phyloP scores from a whole-genome alignment of 257 asterid species.

The Nicotiana obtusifolia region DNA sequence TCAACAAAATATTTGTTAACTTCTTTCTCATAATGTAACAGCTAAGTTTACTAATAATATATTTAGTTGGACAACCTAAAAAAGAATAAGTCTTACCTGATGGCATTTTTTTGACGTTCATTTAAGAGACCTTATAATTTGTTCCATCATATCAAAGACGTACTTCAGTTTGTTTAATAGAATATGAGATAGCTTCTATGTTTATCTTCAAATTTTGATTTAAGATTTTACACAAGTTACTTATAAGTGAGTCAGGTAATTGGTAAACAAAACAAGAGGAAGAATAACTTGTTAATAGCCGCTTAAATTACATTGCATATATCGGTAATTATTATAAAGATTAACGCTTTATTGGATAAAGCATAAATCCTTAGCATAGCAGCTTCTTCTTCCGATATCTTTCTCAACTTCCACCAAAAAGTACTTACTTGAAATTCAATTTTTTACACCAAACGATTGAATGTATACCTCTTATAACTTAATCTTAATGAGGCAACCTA shows the following conservation, averaged over 20 bases:
- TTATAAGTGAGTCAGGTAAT: no score
- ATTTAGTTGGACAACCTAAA: background rate
- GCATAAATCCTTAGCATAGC: background rate
- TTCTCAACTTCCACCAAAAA: background rate
- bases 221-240: no score
- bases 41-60: conserved; percentile 14
- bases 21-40: conserved; percentile 16
- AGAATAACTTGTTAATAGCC: no score
- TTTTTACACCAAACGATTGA: no score
- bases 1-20: background rate
- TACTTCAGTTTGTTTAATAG: background rate
- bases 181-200: background rate
- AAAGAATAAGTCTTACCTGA: background rate
- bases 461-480: no score
- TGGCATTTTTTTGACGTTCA: background rate
- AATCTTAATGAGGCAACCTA: no score
- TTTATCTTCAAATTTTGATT: no score
- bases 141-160: background rate
- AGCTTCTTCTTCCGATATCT: background rate
- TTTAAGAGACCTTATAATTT: background rate
- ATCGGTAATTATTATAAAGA: no score
- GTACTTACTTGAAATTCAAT: no score
- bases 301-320: no score
- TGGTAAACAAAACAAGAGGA: no score
- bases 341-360: background rate